phyloP scores from a whole-genome alignment of 1,284 basidiomycete genomes.

The Ustilago loliicola region DNA sequence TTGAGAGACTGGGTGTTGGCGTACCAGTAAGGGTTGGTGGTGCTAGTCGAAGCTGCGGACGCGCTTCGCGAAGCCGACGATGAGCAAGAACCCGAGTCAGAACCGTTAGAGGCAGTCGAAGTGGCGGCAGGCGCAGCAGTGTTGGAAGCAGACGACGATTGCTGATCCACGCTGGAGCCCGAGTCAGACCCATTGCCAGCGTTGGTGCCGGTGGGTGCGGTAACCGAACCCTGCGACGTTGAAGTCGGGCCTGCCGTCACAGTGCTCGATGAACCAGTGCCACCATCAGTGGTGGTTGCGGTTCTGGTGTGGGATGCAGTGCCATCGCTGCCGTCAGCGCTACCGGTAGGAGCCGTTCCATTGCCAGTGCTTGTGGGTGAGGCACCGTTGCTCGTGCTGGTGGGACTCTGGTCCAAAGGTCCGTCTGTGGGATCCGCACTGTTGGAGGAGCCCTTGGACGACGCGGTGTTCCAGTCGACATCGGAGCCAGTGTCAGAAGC shows the following conservation, averaged over 20 bases:
- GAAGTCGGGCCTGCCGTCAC: conserved; percentile 19
- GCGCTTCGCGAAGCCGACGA: conserved; percentile 21
- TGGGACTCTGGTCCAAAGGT: not conserved
- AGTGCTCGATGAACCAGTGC: conserved; percentile 15
- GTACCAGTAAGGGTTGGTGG: conserved; percentile 57
- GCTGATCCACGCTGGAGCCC: conserved; percentile 11
- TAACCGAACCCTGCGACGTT: conserved; percentile 10
- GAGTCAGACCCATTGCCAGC: conserved; percentile 22
- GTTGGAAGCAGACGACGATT: conserved; percentile 10
- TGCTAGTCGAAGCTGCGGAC: conserved; percentile 10
- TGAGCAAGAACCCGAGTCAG: conserved; percentile 13
- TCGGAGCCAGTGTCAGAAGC: conserved; percentile 2
- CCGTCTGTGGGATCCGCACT: not conserved
- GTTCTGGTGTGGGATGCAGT: conserved; percentile 1
- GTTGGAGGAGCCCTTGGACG: not conserved
- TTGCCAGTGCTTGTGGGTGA: not conserved
- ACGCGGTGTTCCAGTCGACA: not conserved
- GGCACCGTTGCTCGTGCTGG: conserved; percentile 1
- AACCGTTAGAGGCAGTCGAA: conserved; percentile 20
- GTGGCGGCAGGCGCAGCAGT: conserved; percentile 4
- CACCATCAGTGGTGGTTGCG: conserved; percentile 7
- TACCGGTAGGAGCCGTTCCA: not conserved
- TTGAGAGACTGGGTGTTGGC: conserved; percentile 53
- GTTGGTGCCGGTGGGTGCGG: conserved; percentile 2
- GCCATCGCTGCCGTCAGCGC: not conserved